These are phyloP conservation scores for Arachnopeziza araneosa DNA, from an alignment of 2,329 filamentous ascomycete genomes.

Conservation along the genomic window DNA sequence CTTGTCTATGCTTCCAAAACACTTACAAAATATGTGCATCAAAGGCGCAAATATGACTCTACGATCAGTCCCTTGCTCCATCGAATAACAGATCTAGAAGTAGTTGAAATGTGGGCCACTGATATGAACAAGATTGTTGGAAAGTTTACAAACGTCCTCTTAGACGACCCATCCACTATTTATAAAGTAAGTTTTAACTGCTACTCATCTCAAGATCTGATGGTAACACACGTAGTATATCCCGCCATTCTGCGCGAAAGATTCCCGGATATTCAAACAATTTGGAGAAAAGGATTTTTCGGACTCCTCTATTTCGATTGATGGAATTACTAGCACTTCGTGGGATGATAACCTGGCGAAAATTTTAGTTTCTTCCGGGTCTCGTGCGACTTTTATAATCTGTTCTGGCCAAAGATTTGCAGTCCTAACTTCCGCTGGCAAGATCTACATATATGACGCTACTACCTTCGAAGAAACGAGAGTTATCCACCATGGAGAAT, in stretches of 20 bases:
- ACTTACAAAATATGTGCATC: slow-evolving; percentile 24
- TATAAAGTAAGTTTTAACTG: slow-evolving; percentile 17
- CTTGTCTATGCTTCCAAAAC: slow-evolving; percentile 23
- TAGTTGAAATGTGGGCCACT: slow-evolving; percentile 23
- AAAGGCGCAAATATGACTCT: slow-evolving; percentile 4
- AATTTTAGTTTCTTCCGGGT: background rate
- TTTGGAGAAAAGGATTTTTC: background rate
- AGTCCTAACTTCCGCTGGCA: background rate
- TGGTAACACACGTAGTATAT: slow-evolving; percentile 7
- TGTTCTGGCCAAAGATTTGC: background rate
- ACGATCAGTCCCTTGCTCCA: slow-evolving; percentile 17
- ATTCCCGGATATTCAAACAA: background rate
- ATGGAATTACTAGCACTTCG: slow-evolving; percentile 17
- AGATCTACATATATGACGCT: background rate
- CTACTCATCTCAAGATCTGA: background rate
- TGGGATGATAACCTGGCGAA: slow-evolving; percentile 23
- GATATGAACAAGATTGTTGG: slow-evolving; percentile 31
- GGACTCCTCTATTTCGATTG: slow-evolving; percentile 10
- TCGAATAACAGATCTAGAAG: slow-evolving; percentile 15
- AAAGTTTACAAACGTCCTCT: slow-evolving; percentile 30
- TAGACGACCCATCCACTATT: slow-evolving; percentile 30
- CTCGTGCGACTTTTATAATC: background rate
- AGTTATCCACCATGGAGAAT: slow-evolving; percentile 27
- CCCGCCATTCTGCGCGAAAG: slow-evolving; percentile 32
- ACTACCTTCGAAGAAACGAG: slow-evolving; percentile 20